These are phyloP conservation scores for Trichoderma pleuroti DNA, from an alignment of 2,329 filamentous ascomycete species.

Conservation along the genomic window DNA sequence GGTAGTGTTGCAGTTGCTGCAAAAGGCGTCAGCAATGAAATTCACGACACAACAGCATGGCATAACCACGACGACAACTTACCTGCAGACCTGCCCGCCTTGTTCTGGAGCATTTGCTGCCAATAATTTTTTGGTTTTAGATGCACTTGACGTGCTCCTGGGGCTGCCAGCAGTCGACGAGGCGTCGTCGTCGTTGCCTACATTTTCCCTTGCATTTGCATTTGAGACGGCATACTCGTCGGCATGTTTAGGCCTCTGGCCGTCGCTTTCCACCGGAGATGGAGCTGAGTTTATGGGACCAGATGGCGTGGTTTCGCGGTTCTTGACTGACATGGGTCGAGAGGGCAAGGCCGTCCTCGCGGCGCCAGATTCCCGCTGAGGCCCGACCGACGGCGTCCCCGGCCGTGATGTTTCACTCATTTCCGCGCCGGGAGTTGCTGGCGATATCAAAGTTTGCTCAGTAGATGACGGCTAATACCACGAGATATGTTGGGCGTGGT, in stretches of 20 bases:
- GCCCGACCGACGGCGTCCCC: constrained; percentile 27
- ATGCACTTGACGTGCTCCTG: constrained; percentile 22
- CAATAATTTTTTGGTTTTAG: constrained; percentile 19
- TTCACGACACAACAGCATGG: background rate
- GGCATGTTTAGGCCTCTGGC: constrained; percentile 21
- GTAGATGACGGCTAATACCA: background rate
- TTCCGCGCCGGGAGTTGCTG: constrained; percentile 19
- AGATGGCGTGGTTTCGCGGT: constrained; percentile 24
- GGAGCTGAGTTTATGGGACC: constrained; percentile 24
- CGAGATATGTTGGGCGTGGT: constrained; percentile 13
- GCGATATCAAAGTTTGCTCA: background rate
- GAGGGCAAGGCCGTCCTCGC: constrained; percentile 38
- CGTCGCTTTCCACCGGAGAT: constrained; percentile 27
- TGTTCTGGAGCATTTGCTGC: constrained; percentile 33
- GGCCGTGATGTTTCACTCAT: constrained; percentile 34
- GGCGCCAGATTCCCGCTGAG: constrained; percentile 31
- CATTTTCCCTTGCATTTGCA: constrained; percentile 28
- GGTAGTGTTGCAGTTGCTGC: constrained; percentile 90
- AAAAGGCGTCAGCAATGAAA: constrained; percentile 14
- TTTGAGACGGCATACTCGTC: constrained; percentile 29
- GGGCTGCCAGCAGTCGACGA: constrained; percentile 32
- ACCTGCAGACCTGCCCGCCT: constrained; percentile 70
- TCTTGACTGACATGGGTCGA: constrained; percentile 35
- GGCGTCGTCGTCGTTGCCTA: constrained; percentile 23
- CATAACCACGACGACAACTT: constrained; percentile 27